These are phyloP conservation scores for Alternaria infectoria DNA, from an alignment of 2,329 filamentous ascomycete species.

Conservation along the genomic window DNA sequence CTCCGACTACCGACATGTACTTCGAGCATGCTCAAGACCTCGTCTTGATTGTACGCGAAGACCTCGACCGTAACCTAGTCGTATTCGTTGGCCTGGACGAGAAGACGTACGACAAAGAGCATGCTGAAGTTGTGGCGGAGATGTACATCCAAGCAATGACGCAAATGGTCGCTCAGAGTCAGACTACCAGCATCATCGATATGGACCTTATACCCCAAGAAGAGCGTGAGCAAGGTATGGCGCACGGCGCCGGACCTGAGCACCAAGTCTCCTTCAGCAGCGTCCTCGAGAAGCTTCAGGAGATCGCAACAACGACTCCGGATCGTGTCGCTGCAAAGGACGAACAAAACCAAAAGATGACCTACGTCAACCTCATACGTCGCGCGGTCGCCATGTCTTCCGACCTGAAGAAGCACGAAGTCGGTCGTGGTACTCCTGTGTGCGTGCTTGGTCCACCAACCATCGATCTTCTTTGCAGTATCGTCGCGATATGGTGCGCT, in stretches of 20 bases:
- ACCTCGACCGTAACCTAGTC: background rate
- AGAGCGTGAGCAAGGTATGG: background rate
- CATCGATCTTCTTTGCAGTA: background rate
- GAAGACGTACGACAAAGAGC: background rate
- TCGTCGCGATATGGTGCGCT: slow-evolving; percentile 2
- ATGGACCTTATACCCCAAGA: background rate
- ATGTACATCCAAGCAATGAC: background rate
- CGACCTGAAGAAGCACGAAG: background rate
- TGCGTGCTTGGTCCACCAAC: slow-evolving; percentile 7
- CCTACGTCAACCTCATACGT: background rate
- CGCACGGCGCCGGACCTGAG: background rate
- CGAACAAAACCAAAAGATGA: background rate
- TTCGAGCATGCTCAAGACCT: background rate
- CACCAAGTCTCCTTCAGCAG: background rate
- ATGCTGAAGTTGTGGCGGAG: background rate
- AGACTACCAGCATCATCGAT: background rate
- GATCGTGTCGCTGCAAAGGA: background rate
- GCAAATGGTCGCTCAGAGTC: background rate
- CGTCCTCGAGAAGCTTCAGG: background rate
- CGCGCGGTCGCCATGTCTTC: slow-evolving; percentile 4
- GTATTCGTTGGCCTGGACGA: background rate
- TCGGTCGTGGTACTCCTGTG: background rate
- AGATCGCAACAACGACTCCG: background rate
- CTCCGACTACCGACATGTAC: background rate
- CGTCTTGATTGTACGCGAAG: background rate